Percentiles rank a stretch among this genome's conserved stretches.
phyloP scores from a whole-genome alignment of 352 stramenopile species.

The Aphanomyces stellatus region DNA sequence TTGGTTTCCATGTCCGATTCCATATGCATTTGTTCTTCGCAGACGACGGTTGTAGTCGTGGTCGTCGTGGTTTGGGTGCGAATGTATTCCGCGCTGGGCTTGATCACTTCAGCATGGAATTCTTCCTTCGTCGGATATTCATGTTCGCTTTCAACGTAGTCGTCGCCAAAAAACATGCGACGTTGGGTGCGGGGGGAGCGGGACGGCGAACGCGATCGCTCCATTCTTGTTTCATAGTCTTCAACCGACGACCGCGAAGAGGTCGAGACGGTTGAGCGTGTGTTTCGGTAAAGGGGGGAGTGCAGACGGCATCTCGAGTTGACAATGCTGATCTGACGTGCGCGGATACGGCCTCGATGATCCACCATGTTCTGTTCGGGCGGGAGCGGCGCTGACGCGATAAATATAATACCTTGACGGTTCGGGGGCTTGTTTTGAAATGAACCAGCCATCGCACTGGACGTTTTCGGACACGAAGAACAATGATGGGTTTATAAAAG shows the following conservation, averaged over 20 bases:
- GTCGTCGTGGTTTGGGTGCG: neutral
- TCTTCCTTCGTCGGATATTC: neutral
- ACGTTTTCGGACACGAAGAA: neutral
- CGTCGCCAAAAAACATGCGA: neutral
- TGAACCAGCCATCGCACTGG: neutral
- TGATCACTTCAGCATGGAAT: neutral
- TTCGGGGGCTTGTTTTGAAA: neutral
- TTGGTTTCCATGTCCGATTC: neutral
- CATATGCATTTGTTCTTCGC: conserved; percentile 3
- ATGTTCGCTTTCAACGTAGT: neutral
- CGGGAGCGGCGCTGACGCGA: neutral
- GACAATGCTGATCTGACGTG: conserved; percentile 9
- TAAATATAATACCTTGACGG: conserved; percentile 11
- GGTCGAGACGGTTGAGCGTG: neutral
- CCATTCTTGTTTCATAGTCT: neutral
- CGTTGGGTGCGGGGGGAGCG: neutral
- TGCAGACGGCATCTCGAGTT: conserved; percentile 7
- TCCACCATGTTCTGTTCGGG: conserved; percentile 1
- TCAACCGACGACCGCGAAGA: neutral
- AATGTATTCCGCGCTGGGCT: neutral
- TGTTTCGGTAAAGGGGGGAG: conserved; percentile 10
- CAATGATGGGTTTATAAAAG: too few relatives aligned
- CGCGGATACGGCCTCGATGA: conserved; percentile 6
- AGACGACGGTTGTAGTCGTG: neutral
- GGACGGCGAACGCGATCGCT: neutral